These are phyloP conservation scores for Tuber indicum DNA, from an alignment of 495 filamentous ascomycete species.

Conservation along the genomic window DNA sequence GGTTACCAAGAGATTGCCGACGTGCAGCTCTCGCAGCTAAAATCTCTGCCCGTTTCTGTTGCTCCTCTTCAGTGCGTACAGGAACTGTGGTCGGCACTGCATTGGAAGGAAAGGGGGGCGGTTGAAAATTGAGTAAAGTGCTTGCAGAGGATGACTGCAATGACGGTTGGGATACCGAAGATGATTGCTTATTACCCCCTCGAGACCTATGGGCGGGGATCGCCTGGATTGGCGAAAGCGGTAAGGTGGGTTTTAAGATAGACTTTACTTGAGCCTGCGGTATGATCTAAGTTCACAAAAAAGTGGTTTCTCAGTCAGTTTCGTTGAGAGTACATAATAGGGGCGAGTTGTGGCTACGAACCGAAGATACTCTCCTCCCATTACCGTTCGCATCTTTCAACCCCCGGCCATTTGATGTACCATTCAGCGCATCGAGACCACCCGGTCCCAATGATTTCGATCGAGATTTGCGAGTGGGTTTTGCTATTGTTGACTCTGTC, in stretches of 20 bases:
- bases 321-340: neutral
- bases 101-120: constrained; percentile 22
- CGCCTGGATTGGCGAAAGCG: constrained; percentile 50
- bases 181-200: constrained; percentile 30
- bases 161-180: constrained; percentile 29
- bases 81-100: constrained; percentile 44
- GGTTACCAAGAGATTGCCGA: constrained; percentile 84
- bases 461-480: constrained; percentile 63
- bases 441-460: constrained; percentile 95
- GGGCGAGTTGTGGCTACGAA: constrained; percentile 13
- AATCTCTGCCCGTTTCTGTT: constrained; percentile 69
- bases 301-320: neutral
- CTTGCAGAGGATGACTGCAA: constrained; percentile 10
- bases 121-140: constrained; percentile 44
- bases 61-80: constrained; percentile 67
- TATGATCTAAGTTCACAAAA: constrained; percentile 47
- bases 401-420: constrained; percentile 8
- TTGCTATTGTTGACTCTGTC: constrained; percentile 43
- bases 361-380: constrained; percentile 45
- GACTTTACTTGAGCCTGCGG: constrained; percentile 59
- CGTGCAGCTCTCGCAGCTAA: constrained; percentile 73
- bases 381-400: constrained; percentile 68
- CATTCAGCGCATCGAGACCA: constrained; percentile 64
- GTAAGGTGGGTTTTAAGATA: constrained; percentile 78
- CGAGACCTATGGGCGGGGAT: constrained; percentile 33